Base-by-base conservation (phyloP, 495 filamentous ascomycete genomes). In the Xylaria acuta region DNA sequence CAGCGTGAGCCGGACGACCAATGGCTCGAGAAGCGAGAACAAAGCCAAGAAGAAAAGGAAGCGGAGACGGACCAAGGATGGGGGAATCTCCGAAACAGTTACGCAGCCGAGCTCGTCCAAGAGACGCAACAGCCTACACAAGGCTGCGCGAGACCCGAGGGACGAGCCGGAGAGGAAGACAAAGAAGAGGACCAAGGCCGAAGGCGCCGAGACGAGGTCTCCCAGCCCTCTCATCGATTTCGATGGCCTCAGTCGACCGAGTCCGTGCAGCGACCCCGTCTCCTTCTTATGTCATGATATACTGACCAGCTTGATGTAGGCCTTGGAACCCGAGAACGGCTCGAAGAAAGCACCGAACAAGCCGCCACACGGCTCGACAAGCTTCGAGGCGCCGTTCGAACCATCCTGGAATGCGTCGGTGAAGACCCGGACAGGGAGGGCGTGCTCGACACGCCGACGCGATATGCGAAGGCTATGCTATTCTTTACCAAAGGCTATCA, bases 401-500 rank as follows among this genome's bases (percentile, higher is more conserved):
- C 96, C 5, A 93, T 99, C 45, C 86, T 99, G 8, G 97, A 99
- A 83, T 98, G 96, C 75, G 87, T 99, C 51, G 97, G 96, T 70
- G 96, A 99, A 82, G 97, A 99, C 79, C 94, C 96, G 0, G 91
- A 95, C 76, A 88, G 96, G 49, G 95, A 97, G 78, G 96, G 96
- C 8, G 85, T 99, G 34, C 87, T 92, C 3, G 92, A 90, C 51
- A 99, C 96, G 1, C 96, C 97, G 2, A 90, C 92, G 74, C 85
- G 96, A 70, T 98, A 98, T 82, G 96, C 97, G 71, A 95, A 95
- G 81, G 96, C 96, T 6, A 95, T 99, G 94, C 87, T 99, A 27
- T 97, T 92, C 86, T 97, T 99, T 83, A 99, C 96, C n/a, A 97
- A 97, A 80, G 96, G 96, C 36, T 99, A 99, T 76, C 93, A 98